phyloP scores from a whole-genome alignment of 2,329 filamentous ascomycete genomes.

The Grosmannia penicillata region DNA sequence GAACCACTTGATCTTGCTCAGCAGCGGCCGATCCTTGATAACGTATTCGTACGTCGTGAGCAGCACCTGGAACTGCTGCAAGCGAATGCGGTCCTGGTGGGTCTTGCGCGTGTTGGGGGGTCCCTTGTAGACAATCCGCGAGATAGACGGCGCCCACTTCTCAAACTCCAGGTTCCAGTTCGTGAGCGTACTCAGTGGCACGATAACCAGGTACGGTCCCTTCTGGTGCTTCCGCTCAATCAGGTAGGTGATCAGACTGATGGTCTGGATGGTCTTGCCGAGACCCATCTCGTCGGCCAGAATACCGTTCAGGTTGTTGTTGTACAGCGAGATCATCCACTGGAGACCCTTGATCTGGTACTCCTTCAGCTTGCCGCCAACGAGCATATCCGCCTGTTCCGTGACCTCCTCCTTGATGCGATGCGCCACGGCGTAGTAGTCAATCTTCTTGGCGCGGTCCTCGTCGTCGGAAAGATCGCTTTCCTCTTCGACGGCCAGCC shows the following conservation, averaged over 20 bases:
- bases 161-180: slow-evolving; percentile 99
- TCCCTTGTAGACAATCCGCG: slow-evolving; percentile 90
- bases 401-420: slow-evolving; percentile 86
- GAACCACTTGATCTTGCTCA: slow-evolving; percentile 98
- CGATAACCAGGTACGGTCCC: slow-evolving; percentile 90
- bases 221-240: slow-evolving; percentile 89
- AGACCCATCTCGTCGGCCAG: slow-evolving; percentile 99
- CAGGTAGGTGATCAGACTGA: slow-evolving; percentile 91
- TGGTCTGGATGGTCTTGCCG: slow-evolving; percentile 98
- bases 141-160: slow-evolving; percentile 87
- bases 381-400: slow-evolving; percentile 68
- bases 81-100: slow-evolving; percentile 86
- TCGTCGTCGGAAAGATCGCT: slow-evolving; percentile 56
- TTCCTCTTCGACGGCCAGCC: slow-evolving; percentile 39
- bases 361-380: slow-evolving; percentile 87
- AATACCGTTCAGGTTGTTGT: slow-evolving; percentile 99
- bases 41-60: slow-evolving; percentile 98
- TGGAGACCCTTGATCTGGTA: slow-evolving; percentile 97
- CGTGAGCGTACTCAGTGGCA: slow-evolving; percentile 88
- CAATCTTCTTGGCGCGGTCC: slow-evolving; percentile 65
- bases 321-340: slow-evolving; percentile 99
- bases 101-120: slow-evolving; percentile 76
- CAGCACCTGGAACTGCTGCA: slow-evolving; percentile 88
- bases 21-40: slow-evolving; percentile 90
- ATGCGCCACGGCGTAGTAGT: slow-evolving; percentile 98